Percentiles rank a stretch among this genome's conserved stretches.
phyloP scores from a whole-genome alignment of 1,139 yeast genomes.

The Saccharomycopsis phalli region DNA sequence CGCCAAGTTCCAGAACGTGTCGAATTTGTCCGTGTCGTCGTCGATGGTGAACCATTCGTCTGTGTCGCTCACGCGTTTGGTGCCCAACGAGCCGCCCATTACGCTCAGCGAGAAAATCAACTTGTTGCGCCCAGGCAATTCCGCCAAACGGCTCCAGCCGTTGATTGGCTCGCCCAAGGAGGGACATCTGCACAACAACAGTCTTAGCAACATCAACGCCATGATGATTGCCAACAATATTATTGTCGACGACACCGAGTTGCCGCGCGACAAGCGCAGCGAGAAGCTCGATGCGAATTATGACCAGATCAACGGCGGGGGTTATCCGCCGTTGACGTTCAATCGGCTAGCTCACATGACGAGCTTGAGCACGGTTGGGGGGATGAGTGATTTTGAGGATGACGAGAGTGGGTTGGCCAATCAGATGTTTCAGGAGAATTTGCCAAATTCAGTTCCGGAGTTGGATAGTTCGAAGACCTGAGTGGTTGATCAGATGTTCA shows the following conservation, averaged over 20 bases:
- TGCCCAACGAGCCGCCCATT: constrained; percentile 20
- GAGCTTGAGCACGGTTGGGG: constrained; percentile 16
- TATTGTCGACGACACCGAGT: constrained; percentile 13
- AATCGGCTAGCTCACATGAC: constrained; percentile 17
- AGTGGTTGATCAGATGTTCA: too few species aligned
- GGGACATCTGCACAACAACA: constrained; percentile 13
- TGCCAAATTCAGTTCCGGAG: too few species aligned
- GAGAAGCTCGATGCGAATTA: constrained; percentile 3
- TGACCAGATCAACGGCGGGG: constrained; percentile 4
- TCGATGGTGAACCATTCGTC: background rate
- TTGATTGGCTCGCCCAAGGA: background rate
- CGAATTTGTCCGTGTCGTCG: constrained; percentile 5
- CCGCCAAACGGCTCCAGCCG: background rate
- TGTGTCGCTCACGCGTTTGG: background rate
- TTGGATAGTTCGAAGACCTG: too few species aligned
- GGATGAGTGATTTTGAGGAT: constrained; percentile 20
- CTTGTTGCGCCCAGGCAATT: constrained; percentile 11
- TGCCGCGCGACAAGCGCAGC: background rate
- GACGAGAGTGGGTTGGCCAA: constrained; percentile 17
- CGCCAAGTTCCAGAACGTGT: constrained; percentile 4
- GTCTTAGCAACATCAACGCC: constrained; percentile 16
- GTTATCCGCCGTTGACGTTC: constrained; percentile 4
- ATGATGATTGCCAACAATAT: constrained; percentile 12
- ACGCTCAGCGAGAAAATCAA: constrained; percentile 19
- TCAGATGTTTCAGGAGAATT: background rate